Percentiles rank a stretch among this genome's conserved stretches.
These are phyloP conservation scores for Fennellomyces sp. DNA, from an alignment of 371 early-diverging fungal genomes.

Conservation along the genomic window DNA sequence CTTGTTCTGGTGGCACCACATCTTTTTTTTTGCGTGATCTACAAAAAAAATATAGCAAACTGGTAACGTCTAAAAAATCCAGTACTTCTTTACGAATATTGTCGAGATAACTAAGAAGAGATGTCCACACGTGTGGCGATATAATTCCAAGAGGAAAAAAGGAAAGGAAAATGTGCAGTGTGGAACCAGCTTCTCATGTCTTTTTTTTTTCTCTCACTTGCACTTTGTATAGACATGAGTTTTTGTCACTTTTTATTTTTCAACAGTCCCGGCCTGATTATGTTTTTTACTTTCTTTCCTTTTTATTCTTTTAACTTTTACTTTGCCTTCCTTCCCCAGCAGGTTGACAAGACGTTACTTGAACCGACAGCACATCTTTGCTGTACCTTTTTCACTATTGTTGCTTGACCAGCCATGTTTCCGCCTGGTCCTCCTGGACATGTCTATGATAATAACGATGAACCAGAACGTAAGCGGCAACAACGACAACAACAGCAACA, in stretches of 20 bases:
- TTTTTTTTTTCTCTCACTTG: background rate
- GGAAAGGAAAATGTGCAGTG: background rate
- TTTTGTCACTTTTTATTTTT: background rate
- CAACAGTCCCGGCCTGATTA: background rate
- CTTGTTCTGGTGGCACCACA: too few species aligned
- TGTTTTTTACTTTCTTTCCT: conserved; percentile 4
- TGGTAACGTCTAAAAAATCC: too few species aligned
- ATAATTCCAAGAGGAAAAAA: background rate
- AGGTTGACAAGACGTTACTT: background rate
- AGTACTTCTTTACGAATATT: background rate
- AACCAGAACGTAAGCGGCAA: background rate
- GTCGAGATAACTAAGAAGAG: background rate
- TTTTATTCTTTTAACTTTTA: background rate
- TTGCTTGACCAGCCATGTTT: conserved; percentile 1
- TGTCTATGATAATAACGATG: background rate
- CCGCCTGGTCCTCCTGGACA: background rate
- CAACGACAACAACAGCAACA: conserved; percentile 6
- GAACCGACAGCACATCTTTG: background rate
- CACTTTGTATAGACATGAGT: too few species aligned
- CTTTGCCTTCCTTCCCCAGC: background rate
- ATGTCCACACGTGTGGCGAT: background rate
- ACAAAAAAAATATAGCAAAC: too few species aligned
- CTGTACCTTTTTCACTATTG: background rate
- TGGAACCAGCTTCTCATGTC: background rate
- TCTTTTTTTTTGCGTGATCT: background rate